Evolutionary conservation across 306 rosid species (phyloP).

Genomic region (Lablab purpureus): DNA sequence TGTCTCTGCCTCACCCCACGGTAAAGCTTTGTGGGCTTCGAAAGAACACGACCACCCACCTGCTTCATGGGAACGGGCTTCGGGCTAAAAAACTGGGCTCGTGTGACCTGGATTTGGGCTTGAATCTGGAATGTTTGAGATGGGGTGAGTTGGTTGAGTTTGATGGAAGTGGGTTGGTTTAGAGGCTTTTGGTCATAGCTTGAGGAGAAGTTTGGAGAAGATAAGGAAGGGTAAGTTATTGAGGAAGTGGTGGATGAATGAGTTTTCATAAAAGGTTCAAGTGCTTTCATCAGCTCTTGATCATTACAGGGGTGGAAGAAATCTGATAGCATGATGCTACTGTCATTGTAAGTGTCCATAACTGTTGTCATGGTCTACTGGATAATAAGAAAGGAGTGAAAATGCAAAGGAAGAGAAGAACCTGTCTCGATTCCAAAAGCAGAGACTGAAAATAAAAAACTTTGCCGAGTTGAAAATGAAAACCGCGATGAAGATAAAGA

Average conservation of each 20-base stretch:
- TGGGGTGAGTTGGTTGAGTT: constrained; percentile 72
- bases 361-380: constrained; percentile 56
- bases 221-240: constrained; percentile 28
- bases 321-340: constrained; percentile 35
- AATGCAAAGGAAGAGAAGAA: neutral
- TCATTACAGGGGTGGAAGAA: constrained; percentile 57
- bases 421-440: constrained; percentile 37
- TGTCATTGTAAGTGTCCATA: constrained; percentile 53
- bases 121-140: constrained; percentile 61
- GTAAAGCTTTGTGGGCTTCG: constrained; percentile 65
- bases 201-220: constrained; percentile 45
- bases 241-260: constrained; percentile 48
- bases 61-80: constrained; percentile 70
- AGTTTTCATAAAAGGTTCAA: constrained; percentile 68
- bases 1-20: constrained; percentile 87
- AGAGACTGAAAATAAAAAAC: constrained; percentile 16
- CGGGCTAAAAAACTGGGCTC: constrained; percentile 48
- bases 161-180: constrained; percentile 48
- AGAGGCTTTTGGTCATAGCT: neutral
- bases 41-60: constrained; percentile 29
- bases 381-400: neutral
- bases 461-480: neutral
- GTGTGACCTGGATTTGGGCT: constrained; percentile 38
- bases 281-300: constrained; percentile 69
- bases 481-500: neutral